These are phyloP conservation scores for Litchi chinensis DNA, from an alignment of 345 rosid genomes.

Conservation along the genomic window DNA sequence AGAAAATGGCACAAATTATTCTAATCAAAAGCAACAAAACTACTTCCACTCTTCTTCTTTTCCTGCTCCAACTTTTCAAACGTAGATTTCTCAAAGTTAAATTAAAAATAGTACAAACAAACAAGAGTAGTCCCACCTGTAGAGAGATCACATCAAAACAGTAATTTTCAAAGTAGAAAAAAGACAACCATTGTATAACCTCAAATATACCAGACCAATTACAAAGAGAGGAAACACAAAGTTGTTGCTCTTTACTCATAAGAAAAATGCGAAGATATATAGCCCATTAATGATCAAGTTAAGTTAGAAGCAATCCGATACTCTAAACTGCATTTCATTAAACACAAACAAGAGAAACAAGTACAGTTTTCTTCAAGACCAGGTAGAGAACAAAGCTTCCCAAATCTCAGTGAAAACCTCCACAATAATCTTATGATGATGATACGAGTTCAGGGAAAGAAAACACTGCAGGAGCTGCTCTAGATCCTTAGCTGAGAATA, in stretches of 20 bases:
- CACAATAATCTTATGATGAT: slow-evolving; percentile 62
- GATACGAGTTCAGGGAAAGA: slow-evolving; percentile 62
- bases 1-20: background rate
- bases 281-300: background rate
- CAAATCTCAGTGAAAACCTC: slow-evolving; percentile 72
- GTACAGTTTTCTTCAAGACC: slow-evolving; percentile 18
- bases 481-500: slow-evolving; percentile 57
- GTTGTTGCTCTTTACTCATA: background rate
- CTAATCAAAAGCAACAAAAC: slow-evolving; percentile 5
- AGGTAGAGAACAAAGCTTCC: slow-evolving; percentile 57
- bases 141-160: background rate
- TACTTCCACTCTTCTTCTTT: background rate
- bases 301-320: background rate
- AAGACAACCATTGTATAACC: background rate
- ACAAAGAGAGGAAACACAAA: background rate
- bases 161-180: background rate
- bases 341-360: slow-evolving; percentile 17
- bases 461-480: slow-evolving; percentile 78
- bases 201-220: too few species aligned
- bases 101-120: too few species aligned
- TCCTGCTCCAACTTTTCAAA: background rate
- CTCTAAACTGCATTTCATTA: background rate
- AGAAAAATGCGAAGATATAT: background rate
- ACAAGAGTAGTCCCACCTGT: background rate
- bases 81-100: background rate